These are phyloP conservation scores for Thoreauomyces humboldtii DNA, from an alignment of 192 early-diverging fungal species.

Conservation along the genomic window DNA sequence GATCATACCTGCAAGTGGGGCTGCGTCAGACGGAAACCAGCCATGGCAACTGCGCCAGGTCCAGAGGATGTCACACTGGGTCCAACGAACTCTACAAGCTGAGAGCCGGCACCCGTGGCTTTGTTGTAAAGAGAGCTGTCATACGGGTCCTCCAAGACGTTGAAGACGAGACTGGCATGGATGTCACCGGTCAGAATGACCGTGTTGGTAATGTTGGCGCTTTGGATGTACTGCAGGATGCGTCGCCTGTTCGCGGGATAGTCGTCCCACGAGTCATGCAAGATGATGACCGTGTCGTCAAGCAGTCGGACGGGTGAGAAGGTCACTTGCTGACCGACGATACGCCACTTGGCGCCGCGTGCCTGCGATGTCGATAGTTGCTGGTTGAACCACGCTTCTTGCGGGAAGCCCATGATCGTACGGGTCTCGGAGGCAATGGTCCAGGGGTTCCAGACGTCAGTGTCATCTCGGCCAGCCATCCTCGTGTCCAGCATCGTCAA, in stretches of 20 bases:
- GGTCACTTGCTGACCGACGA: constrained; percentile 45
- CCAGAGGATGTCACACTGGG: constrained; percentile 31
- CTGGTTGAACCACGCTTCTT: constrained; percentile 38
- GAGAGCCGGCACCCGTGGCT: constrained; percentile 27
- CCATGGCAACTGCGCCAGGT: constrained; percentile 6
- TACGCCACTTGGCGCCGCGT: constrained; percentile 34
- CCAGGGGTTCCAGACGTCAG: too few relatives aligned
- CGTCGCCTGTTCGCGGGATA: constrained; percentile 33
- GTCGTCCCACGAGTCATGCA: constrained; percentile 37
- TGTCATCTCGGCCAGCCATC: constrained; percentile 31
- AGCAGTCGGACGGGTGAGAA: constrained; percentile 29
- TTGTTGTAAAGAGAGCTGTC: too few relatives aligned
- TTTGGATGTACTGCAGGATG: constrained; percentile 21
- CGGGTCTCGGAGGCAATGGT: too few relatives aligned
- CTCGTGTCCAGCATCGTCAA: constrained; percentile 47
- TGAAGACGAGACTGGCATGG: constrained; percentile 32
- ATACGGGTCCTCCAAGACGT: too few relatives aligned
- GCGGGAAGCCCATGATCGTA: constrained; percentile 35
- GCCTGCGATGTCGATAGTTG: constrained; percentile 18
- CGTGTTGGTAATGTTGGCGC: constrained; percentile 26
- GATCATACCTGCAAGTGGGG: too few relatives aligned
- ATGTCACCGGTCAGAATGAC: constrained; percentile 44
- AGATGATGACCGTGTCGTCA: constrained; percentile 7
- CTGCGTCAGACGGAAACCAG: constrained; percentile 20
- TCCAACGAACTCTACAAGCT: constrained; percentile 37